Evolutionary conservation across 257 asterid species (phyloP).

Genomic region (Rehmannia glutinosa): DNA sequence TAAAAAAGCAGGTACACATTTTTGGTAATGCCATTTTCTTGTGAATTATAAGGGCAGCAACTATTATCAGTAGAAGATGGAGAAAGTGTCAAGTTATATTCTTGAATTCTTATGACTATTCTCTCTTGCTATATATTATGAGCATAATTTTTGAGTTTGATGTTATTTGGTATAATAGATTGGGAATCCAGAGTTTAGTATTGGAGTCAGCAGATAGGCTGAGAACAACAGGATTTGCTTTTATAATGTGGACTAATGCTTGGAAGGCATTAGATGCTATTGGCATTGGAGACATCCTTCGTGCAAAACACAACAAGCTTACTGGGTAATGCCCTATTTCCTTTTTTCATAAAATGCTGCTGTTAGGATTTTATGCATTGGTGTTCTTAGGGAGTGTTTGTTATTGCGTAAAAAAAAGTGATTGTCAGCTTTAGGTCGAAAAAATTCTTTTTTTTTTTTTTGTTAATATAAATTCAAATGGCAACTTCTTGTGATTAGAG

Average conservation of each 20-base stretch:
- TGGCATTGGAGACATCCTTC: slow-evolving; percentile 36
- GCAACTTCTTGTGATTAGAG: too few species aligned
- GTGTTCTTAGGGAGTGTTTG: not conserved
- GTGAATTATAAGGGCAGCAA: too few species aligned
- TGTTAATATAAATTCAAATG: too few species aligned
- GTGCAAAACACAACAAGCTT: slow-evolving; percentile 25
- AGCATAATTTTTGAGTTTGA: not conserved
- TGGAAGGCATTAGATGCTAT: slow-evolving; percentile 56
- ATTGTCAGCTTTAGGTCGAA: too few species aligned
- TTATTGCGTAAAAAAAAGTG: too few species aligned
- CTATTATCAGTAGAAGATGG: too few species aligned
- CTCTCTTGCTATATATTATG: not conserved
- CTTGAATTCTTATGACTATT: not conserved
- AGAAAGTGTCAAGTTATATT: not conserved
- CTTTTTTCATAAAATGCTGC: not conserved
- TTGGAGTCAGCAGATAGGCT: slow-evolving; percentile 44
- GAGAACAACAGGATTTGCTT: slow-evolving; percentile 43
- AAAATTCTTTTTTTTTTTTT: too few species aligned
- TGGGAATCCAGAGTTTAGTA: slow-evolving; percentile 42
- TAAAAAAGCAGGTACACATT: not conserved
- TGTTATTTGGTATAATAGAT: slow-evolving; percentile 14
- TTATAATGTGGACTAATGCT: slow-evolving; percentile 46
- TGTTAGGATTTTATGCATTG: not conserved
- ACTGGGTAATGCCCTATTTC: slow-evolving; percentile 18
- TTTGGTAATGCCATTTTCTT: too few species aligned